Conservation (phyloP, 2,329 filamentous ascomycete genomes). For the Monosporascus sp. region DNA sequence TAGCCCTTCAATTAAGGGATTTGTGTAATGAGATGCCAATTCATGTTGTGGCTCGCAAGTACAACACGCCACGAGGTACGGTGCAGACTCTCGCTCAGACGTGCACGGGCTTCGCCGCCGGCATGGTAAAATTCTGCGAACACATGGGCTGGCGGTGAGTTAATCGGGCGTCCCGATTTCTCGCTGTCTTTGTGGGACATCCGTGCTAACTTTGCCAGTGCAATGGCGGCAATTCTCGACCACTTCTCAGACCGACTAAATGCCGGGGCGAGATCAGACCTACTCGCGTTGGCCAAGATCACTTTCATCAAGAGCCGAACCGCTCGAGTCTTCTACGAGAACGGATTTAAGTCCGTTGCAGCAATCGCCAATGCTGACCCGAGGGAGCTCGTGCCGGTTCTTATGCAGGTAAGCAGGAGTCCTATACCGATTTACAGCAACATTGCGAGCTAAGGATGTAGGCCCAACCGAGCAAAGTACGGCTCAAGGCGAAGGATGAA, state of each 20-base stretch:
- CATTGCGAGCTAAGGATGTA: slow-evolving; percentile 22
- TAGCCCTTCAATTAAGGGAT: slow-evolving; percentile 72
- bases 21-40: slow-evolving; percentile 72
- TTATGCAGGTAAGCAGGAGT: slow-evolving; percentile 54
- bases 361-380: slow-evolving; percentile 64
- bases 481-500: slow-evolving; percentile 50
- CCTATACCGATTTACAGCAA: slow-evolving; percentile 1
- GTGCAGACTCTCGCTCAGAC: slow-evolving; percentile 70
- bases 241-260: slow-evolving; percentile 70
- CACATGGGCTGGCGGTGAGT: slow-evolving; percentile 66
- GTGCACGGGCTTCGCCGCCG: slow-evolving; percentile 72
- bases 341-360: slow-evolving; percentile 64
- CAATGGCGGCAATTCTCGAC: slow-evolving; percentile 65
- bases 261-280: slow-evolving; percentile 65
- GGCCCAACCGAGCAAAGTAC: slow-evolving; percentile 62
- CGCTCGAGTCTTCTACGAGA: slow-evolving; percentile 69
- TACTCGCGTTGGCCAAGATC: slow-evolving; percentile 65
- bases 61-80: slow-evolving; percentile 61
- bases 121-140: slow-evolving; percentile 75
- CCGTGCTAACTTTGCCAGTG: slow-evolving; percentile 33
- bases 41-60: slow-evolving; percentile 63
- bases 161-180: background rate
- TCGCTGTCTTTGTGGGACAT: background rate
- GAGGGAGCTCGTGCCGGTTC: slow-evolving; percentile 62
- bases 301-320: slow-evolving; percentile 74